Base-by-base conservation (phyloP, 306 rosid genomes). In the Castanospermum australe region DNA sequence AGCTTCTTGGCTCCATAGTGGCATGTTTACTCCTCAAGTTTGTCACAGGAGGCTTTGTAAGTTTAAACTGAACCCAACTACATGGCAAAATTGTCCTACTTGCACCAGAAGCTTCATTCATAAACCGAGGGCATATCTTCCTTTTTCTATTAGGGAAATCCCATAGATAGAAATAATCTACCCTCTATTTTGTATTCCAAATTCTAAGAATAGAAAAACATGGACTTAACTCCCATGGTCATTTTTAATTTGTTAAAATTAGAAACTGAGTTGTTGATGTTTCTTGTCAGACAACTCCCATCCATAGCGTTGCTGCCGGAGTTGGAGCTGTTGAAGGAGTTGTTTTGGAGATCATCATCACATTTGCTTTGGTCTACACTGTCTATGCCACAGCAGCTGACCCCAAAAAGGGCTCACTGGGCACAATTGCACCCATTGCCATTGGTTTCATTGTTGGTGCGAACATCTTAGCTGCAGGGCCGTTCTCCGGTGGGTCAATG, bases 361-460 rank as follows among this genome's bases (percentile, higher is more conserved):
- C 98, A 56, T 94, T 94, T 71, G 96, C 81, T 33, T 86, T 93
- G 81, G 97, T 93, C 2, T 93, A 93, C 93, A 93, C 97, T 0
- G 98, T 93, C 30, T 92, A 86, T 67, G 98, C 98, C 35, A 94
- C 97, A 36, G 93, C 97, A 79, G 97, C 94, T 57, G 97, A 94
- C 73, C 98, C 98, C 5, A 94, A 92, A 86, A 94, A 90, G 85
- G 98, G 96, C 0, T 81, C 94, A 14, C 13, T 92, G 45, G 98
- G 97, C 18, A 92, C 87, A 41, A 94, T 92, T 61, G 98, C 98
- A 17, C 96, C 98, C 28, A 90, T 94, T 20, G 97, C 98, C 78
- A 94, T 94, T 39, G 97, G 98, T 71, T 84, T 94, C 77, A 92
- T 92, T 42, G 98, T 94, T 70, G 98, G 97, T 0, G 97, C 97